These are phyloP conservation scores for Cordyceps javanica DNA, from an alignment of 2,329 filamentous ascomycete species.

Conservation along the genomic window DNA sequence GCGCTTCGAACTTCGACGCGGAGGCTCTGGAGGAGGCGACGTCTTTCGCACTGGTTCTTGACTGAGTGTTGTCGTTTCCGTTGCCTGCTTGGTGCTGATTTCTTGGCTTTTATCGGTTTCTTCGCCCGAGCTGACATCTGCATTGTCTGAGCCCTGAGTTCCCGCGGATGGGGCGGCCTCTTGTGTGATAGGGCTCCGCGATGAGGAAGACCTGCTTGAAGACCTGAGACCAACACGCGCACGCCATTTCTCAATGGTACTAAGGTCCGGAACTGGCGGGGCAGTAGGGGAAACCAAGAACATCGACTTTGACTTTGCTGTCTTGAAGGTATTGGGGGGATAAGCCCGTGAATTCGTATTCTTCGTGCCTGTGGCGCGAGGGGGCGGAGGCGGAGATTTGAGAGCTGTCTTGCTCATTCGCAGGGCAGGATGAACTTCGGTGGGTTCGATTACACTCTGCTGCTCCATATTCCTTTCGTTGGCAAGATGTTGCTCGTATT, in stretches of 20 bases:
- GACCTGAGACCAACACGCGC: slow-evolving; percentile 21
- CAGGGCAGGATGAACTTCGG: slow-evolving; percentile 29
- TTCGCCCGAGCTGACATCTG: neutral
- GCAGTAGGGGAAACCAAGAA: slow-evolving; percentile 23
- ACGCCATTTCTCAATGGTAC: slow-evolving; percentile 29
- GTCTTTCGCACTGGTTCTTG: neutral
- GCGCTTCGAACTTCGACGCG: slow-evolving; percentile 23
- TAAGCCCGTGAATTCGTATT: slow-evolving; percentile 26
- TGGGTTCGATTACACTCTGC: slow-evolving; percentile 20
- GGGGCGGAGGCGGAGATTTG: slow-evolving; percentile 19
- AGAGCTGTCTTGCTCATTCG: slow-evolving; percentile 24
- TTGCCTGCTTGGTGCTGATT: neutral
- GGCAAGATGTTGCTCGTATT: slow-evolving; percentile 30
- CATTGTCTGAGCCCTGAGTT: neutral
- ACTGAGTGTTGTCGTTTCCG: neutral
- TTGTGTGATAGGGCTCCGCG: neutral
- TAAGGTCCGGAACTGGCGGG: slow-evolving; percentile 24
- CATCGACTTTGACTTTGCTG: slow-evolving; percentile 21
- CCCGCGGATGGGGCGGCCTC: neutral
- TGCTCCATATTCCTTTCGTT: slow-evolving; percentile 23
- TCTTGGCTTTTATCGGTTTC: neutral
- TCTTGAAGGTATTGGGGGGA: slow-evolving; percentile 32
- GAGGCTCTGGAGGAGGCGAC: slow-evolving; percentile 22
- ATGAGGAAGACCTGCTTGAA: slow-evolving; percentile 9
- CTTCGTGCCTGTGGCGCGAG: slow-evolving; percentile 16